These are phyloP conservation scores for Pezicula carpinea DNA, from an alignment of 2,329 filamentous ascomycete species.

Conservation along the genomic window DNA sequence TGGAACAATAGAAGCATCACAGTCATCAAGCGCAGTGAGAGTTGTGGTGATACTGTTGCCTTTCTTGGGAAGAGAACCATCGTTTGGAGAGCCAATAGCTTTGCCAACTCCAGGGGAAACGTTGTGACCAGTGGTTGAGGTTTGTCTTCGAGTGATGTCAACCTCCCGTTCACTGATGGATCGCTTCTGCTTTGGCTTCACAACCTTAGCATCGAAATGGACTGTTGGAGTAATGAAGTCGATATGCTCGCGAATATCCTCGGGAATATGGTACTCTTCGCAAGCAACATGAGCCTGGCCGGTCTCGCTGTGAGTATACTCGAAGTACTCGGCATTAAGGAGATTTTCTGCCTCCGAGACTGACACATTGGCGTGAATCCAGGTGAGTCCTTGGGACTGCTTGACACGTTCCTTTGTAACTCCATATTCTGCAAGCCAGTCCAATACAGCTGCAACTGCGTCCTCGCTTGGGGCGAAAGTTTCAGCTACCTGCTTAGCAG, in stretches of 20 bases:
- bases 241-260: conserved; percentile 17
- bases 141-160: conserved; percentile 1
- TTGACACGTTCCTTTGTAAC: conserved; percentile 41
- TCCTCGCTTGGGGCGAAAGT: conserved; percentile 39
- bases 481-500: conserved; percentile 31
- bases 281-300: conserved; percentile 33
- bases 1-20: conserved; percentile 49
- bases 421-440: conserved; percentile 48
- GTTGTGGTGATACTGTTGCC: conserved; percentile 15
- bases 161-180: conserved; percentile 14
- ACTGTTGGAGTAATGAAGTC: conserved; percentile 25
- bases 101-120: conserved; percentile 41
- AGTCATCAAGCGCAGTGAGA: conserved; percentile 28
- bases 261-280: conserved; percentile 20
- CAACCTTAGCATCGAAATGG: conserved; percentile 20
- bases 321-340: conserved; percentile 42
- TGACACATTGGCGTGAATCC: conserved; percentile 25
- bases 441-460: conserved; percentile 42
- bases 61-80: conserved; percentile 29
- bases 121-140: conserved; percentile 2
- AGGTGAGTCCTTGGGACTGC: conserved; percentile 32
- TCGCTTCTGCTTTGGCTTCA: conserved; percentile 4
- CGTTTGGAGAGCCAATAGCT: conserved; percentile 28
- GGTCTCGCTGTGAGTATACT: conserved; percentile 40
- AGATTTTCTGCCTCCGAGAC: conserved; percentile 42